Conservation (phyloP, 306 rosid species). For the Ormosia emarginata region DNA sequence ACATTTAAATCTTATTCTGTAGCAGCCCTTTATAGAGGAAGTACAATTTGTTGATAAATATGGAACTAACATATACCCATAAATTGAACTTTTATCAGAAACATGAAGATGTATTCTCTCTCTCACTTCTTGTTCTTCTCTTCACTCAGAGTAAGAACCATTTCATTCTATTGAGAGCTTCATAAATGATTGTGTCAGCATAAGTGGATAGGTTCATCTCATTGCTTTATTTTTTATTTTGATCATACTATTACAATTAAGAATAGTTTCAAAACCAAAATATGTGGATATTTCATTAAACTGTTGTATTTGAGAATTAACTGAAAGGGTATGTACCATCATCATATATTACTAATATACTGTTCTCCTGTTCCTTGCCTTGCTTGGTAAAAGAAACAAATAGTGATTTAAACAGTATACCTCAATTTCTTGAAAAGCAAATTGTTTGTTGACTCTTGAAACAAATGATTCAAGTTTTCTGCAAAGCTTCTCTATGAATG, state of each 20-base stretch:
- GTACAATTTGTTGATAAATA: background rate
- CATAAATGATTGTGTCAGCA: background rate
- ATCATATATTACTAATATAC: slow-evolving; percentile 1
- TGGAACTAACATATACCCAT: background rate
- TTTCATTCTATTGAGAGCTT: background rate
- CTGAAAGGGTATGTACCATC: slow-evolving; percentile 5
- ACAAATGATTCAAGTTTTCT: slow-evolving; percentile 57
- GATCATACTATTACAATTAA: background rate
- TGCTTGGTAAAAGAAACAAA: background rate
- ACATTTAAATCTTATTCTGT: background rate
- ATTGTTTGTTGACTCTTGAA: slow-evolving; percentile 57
- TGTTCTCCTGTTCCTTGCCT: background rate
- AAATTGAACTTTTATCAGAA: background rate
- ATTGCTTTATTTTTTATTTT: background rate
- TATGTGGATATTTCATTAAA: slow-evolving; percentile 5
- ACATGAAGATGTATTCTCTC: background rate
- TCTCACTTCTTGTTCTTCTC: slow-evolving; percentile 7
- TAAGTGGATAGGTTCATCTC: background rate
- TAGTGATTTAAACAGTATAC: slow-evolving; percentile 36
- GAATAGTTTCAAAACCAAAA: slow-evolving; percentile 16
- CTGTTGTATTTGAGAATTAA: background rate
- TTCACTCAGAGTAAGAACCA: slow-evolving; percentile 1
- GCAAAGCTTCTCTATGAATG: slow-evolving; percentile 63
- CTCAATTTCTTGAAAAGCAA: slow-evolving; percentile 69
- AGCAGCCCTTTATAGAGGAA: slow-evolving; percentile 14